Evolutionary conservation across 2,329 filamentous ascomycete genomes (phyloP).

Genomic region (Pseudogymnoascus sp.): DNA sequence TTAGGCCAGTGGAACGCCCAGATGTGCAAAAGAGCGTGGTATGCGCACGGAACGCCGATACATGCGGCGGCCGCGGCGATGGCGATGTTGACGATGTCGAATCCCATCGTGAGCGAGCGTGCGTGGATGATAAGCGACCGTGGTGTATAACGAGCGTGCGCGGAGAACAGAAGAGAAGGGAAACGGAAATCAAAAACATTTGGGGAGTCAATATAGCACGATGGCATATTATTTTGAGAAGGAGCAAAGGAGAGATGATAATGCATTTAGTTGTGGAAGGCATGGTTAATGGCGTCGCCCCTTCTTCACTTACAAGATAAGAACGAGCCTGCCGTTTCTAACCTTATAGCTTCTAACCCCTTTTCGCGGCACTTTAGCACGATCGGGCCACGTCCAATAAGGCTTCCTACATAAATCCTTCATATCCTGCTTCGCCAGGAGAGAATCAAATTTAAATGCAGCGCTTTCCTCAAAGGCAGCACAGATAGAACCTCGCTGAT

Average conservation of each 20-base stretch:
- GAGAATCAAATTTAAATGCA: constrained; percentile 16
- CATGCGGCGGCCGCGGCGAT: no score
- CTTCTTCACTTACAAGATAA: neutral
- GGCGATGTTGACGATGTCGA: no score
- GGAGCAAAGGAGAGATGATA: neutral
- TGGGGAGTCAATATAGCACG: neutral
- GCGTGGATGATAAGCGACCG: neutral
- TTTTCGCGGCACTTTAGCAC: neutral
- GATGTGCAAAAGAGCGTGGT: no score
- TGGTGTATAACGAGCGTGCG: neutral
- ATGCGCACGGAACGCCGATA: no score
- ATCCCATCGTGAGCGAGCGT: neutral
- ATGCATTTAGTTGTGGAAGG: neutral
- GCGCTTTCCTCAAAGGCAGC: constrained; percentile 15
- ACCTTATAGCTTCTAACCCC: neutral
- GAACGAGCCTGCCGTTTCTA: neutral
- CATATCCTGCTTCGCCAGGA: constrained; percentile 13
- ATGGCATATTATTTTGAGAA: neutral
- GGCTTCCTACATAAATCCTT: constrained; percentile 12
- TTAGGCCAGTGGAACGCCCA: no score
- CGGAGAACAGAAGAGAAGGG: neutral
- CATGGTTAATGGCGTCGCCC: neutral
- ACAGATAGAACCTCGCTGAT: constrained; percentile 16
- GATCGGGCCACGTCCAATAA: constrained; percentile 13
- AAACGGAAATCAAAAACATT: neutral